phyloP scores from a whole-genome alignment of 192 early-diverging fungal species.

The Spizellomyces sp. region DNA sequence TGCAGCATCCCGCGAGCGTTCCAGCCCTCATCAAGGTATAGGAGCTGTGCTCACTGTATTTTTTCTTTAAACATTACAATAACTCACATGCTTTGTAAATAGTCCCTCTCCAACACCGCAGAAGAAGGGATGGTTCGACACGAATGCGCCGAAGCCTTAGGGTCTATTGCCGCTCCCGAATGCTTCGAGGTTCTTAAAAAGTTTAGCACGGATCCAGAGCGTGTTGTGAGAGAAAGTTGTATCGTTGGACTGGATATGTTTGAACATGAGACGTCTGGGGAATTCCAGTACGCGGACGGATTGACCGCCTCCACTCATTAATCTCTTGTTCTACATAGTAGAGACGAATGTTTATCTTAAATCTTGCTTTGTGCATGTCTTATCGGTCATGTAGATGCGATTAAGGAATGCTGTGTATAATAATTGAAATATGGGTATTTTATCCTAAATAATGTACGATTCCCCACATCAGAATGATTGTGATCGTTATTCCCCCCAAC shows the following conservation, averaged over 20 bases:
- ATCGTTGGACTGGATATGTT: slow-evolving; percentile 95
- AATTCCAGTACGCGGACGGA: slow-evolving; percentile 82
- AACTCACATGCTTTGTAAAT: too few relatives aligned
- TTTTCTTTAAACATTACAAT: too few relatives aligned
- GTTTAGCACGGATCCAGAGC: slow-evolving; percentile 74
- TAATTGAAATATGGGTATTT: background rate
- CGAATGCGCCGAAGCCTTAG: slow-evolving; percentile 96
- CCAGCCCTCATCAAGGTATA: slow-evolving; percentile 69
- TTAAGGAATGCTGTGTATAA: too few relatives aligned
- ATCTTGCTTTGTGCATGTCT: too few relatives aligned
- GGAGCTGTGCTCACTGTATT: too few relatives aligned
- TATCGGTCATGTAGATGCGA: too few relatives aligned
- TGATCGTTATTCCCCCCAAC: slow-evolving; percentile 43
- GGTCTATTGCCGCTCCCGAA: slow-evolving; percentile 91
- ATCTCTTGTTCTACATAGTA: background rate
- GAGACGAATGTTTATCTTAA: too few relatives aligned
- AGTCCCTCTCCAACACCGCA: slow-evolving; percentile 67
- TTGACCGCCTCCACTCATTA: slow-evolving; percentile 5
- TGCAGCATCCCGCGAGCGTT: slow-evolving; percentile 90
- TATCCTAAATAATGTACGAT: slow-evolving; percentile 49
- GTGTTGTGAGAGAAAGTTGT: slow-evolving; percentile 89
- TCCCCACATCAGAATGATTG: slow-evolving; percentile 49
- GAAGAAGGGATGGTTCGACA: slow-evolving; percentile 95
- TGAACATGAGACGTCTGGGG: slow-evolving; percentile 82
- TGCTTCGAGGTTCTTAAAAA: slow-evolving; percentile 72